Evolutionary conservation across 352 stramenopile species (phyloP).

Genomic region (Pythium monospermum): DNA sequence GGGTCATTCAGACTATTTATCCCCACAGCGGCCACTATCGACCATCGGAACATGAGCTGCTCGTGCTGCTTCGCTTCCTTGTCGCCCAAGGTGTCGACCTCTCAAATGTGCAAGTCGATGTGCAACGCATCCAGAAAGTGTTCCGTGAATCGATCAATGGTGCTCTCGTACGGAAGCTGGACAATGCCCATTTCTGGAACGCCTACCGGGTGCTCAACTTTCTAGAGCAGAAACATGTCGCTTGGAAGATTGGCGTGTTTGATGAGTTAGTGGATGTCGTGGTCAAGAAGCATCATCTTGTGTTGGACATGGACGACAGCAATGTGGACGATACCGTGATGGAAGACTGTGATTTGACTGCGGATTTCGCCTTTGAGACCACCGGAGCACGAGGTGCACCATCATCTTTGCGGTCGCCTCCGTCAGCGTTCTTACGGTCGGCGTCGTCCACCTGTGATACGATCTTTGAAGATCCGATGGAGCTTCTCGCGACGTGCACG

Average conservation of each 20-base stretch:
- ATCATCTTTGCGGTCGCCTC: not conserved
- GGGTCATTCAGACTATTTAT: constrained; percentile 92
- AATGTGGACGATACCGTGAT: constrained; percentile 45
- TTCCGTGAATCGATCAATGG: constrained; percentile 81
- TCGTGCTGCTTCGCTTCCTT: constrained; percentile 92
- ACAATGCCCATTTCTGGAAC: constrained; percentile 86
- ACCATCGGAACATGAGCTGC: constrained; percentile 92
- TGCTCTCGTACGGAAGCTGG: constrained; percentile 66
- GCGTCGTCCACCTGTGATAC: constrained; percentile 19
- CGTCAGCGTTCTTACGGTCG: constrained; percentile 10
- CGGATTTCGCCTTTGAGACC: constrained; percentile 18
- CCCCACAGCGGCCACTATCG: constrained; percentile 98
- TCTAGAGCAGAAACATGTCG: constrained; percentile 66
- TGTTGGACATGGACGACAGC: constrained; percentile 30
- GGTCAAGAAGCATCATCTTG: constrained; percentile 37
- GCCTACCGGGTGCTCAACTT: constrained; percentile 70
- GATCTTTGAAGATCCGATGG: constrained; percentile 42
- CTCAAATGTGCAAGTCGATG: constrained; percentile 89
- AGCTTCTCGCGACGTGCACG: constrained; percentile 35
- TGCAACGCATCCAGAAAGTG: constrained; percentile 96
- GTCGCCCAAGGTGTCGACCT: constrained; percentile 89
- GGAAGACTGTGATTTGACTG: constrained; percentile 29
- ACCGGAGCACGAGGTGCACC: not conserved
- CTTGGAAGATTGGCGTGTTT: constrained; percentile 72
- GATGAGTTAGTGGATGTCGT: constrained; percentile 74